phyloP scores from a whole-genome alignment of 1,284 basidiomycete species.

The Irpex sp. region DNA sequence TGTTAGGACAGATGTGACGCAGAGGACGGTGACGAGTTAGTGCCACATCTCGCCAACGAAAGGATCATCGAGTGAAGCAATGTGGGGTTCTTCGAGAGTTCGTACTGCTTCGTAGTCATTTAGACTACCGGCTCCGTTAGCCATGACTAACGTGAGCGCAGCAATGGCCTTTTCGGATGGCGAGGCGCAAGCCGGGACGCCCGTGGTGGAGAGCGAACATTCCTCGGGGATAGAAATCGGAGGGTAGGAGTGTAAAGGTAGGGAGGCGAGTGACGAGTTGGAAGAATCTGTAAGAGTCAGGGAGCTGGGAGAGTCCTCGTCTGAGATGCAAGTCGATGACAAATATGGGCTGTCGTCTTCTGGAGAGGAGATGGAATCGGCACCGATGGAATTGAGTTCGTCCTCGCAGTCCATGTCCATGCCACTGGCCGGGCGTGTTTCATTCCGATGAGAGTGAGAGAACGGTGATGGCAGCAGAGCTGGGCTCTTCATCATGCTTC shows the following conservation, averaged over 20 bases:
- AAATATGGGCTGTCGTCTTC: slow-evolving; percentile 19
- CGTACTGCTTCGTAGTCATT: slow-evolving; percentile 58
- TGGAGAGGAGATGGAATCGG: slow-evolving; percentile 26
- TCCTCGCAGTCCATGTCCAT: slow-evolving; percentile 29
- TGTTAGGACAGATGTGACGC: neutral
- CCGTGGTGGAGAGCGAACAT: neutral
- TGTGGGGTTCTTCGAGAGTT: slow-evolving; percentile 33
- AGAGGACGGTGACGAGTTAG: slow-evolving; percentile 8
- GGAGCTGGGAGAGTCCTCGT: slow-evolving; percentile 23
- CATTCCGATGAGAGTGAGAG: slow-evolving; percentile 27
- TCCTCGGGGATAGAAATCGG: slow-evolving; percentile 18
- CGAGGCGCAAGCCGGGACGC: slow-evolving; percentile 26
- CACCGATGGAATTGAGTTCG: slow-evolving; percentile 4
- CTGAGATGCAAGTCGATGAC: slow-evolving; percentile 13
- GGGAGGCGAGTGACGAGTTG: slow-evolving; percentile 32
- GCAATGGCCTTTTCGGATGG: slow-evolving; percentile 59
- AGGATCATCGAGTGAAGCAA: slow-evolving; percentile 35
- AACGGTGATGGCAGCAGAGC: neutral
- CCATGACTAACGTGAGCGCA: slow-evolving; percentile 58
- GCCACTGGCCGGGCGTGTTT: slow-evolving; percentile 38
- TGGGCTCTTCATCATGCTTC: neutral
- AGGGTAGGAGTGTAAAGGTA: slow-evolving; percentile 19
- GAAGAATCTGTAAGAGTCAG: slow-evolving; percentile 31
- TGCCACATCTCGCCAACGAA: slow-evolving; percentile 66
- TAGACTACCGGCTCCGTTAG: slow-evolving; percentile 65